These are phyloP conservation scores for Biscogniauxia mediterranea DNA, from an alignment of 2,329 filamentous ascomycete species.

Conservation along the genomic window DNA sequence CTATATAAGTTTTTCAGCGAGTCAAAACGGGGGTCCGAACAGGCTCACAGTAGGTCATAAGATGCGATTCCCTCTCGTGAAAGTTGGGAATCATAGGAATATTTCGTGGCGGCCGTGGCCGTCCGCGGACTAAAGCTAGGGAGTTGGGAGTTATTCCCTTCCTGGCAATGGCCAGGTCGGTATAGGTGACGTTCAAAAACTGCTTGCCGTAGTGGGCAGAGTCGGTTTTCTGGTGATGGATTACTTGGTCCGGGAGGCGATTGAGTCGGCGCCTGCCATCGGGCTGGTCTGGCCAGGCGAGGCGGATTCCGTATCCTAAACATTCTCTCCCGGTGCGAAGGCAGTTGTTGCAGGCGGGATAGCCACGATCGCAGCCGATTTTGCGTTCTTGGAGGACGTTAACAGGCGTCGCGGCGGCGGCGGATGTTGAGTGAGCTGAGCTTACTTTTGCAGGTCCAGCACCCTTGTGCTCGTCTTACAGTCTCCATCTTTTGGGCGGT, in stretches of 20 bases:
- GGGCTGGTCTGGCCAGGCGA: slow-evolving; percentile 47
- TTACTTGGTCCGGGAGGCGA: slow-evolving; percentile 32
- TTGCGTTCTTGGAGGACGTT: slow-evolving; percentile 39
- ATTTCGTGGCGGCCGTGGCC: slow-evolving; percentile 27
- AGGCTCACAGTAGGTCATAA: slow-evolving; percentile 32
- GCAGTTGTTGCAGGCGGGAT: slow-evolving; percentile 45
- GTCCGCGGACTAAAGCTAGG: slow-evolving; percentile 23
- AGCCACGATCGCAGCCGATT: slow-evolving; percentile 45
- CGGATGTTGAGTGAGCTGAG: slow-evolving; percentile 9
- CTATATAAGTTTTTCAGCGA: slow-evolving; percentile 12
- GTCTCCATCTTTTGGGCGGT: slow-evolving; percentile 27
- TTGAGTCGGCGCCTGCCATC: slow-evolving; percentile 40
- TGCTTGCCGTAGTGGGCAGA: slow-evolving; percentile 34
- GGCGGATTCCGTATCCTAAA: slow-evolving; percentile 44
- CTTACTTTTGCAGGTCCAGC: slow-evolving; percentile 45
- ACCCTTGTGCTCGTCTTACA: slow-evolving; percentile 36
- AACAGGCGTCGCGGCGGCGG: slow-evolving; percentile 11
- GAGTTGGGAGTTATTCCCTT: slow-evolving; percentile 29
- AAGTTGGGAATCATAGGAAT: slow-evolving; percentile 31
- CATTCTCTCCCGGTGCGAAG: slow-evolving; percentile 40
- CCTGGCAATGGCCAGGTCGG: slow-evolving; percentile 35
- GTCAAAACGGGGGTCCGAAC: neutral
- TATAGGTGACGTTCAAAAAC: slow-evolving; percentile 40
- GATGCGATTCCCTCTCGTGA: slow-evolving; percentile 30
- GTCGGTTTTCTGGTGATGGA: slow-evolving; percentile 27